These are phyloP conservation scores for Colletotrichum phormii DNA, from an alignment of 2,329 filamentous ascomycete species.

Conservation along the genomic window DNA sequence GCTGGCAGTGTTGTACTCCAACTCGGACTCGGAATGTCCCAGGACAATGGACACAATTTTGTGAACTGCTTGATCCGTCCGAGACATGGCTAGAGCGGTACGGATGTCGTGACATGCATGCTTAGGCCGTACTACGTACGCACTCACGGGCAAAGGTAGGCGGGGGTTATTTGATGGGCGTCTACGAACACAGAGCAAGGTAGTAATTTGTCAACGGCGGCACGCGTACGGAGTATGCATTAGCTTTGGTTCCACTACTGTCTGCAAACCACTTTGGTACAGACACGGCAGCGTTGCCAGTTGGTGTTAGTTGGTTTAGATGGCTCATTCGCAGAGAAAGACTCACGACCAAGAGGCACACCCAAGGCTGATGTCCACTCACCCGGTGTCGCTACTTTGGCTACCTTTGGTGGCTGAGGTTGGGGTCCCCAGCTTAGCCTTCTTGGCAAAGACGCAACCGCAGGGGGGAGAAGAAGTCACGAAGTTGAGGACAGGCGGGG, in stretches of 20 bases:
- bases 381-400: not conserved
- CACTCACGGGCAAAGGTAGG: not conserved
- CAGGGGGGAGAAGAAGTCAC: not conserved
- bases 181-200: not conserved
- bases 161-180: not conserved
- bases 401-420: slow-evolving; percentile 4
- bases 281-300: not conserved
- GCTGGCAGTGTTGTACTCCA: not conserved
- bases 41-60: not conserved
- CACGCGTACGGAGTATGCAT: not conserved
- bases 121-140: not conserved
- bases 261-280: not conserved
- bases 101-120: not conserved
- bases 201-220: not conserved
- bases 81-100: no score
- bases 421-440: slow-evolving; percentile 14
- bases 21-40: not conserved
- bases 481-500: not conserved
- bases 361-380: slow-evolving; percentile 11
- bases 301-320: not conserved
- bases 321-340: not conserved
- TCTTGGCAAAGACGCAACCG: slow-evolving; percentile 22
- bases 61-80: not conserved
- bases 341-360: not conserved
- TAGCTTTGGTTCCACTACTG: not conserved